Conservation (phyloP, 768 basidiomycete species). For the Glaciozyma antarctica region DNA sequence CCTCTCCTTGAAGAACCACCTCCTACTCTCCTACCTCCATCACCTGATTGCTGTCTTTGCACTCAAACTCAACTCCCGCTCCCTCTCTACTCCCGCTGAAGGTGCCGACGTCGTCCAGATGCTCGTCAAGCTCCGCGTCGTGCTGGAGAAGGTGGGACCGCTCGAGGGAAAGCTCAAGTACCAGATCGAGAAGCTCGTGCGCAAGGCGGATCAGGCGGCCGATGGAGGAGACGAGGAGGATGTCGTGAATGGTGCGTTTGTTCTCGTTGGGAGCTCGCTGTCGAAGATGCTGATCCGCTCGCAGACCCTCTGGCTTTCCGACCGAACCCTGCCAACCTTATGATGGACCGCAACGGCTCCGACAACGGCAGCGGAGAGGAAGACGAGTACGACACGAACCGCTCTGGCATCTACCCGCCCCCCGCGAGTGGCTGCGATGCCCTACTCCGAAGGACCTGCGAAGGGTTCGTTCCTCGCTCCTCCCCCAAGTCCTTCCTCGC, state of each 20-base stretch:
- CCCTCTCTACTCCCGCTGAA: constrained; percentile 21
- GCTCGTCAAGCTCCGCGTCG: constrained; percentile 66
- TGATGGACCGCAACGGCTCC: constrained; percentile 36
- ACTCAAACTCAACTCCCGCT: constrained; percentile 28
- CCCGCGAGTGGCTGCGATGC: constrained; percentile 78
- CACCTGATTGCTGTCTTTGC: constrained; percentile 58
- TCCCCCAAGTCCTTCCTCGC: background rate
- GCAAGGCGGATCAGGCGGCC: constrained; percentile 54
- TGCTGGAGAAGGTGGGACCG: constrained; percentile 77
- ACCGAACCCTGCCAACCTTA: constrained; percentile 72
- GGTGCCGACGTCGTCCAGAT: constrained; percentile 51
- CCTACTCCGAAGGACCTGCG: constrained; percentile 54
- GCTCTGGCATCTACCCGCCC: constrained; percentile 47
- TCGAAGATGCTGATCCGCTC: background rate
- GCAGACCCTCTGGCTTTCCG: constrained; percentile 84
- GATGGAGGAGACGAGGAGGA: constrained; percentile 39
- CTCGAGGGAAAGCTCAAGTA: constrained; percentile 83
- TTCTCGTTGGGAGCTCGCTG: background rate
- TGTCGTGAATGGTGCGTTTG: constrained; percentile 34
- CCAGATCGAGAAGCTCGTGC: constrained; percentile 89
- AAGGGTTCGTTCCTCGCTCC: constrained; percentile 40
- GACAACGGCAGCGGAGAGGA: constrained; percentile 34
- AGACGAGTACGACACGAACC: constrained; percentile 36
- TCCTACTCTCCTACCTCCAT: constrained; percentile 75
- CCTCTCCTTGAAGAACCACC: constrained; percentile 73